Percentiles rank a stretch among this genome's conserved stretches.
phyloP scores from a whole-genome alignment of 768 basidiomycete genomes.

The Termitomyces sp. region DNA sequence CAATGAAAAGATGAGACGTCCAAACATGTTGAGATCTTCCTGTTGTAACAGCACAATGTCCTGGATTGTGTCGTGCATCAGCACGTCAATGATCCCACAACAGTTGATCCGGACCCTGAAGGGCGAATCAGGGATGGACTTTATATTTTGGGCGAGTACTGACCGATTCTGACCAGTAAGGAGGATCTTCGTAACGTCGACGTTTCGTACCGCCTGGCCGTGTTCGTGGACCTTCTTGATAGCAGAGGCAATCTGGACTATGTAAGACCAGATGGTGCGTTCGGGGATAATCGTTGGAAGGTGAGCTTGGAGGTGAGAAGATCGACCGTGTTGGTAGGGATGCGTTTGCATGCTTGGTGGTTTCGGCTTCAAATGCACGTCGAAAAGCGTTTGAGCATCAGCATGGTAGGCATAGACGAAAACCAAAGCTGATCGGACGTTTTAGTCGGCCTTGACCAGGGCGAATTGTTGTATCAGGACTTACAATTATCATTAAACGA shows the following conservation, averaged over 20 bases:
- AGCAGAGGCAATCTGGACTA: constrained; percentile 85
- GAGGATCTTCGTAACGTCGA: constrained; percentile 86
- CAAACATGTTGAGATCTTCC: constrained; percentile 87
- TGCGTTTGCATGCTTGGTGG: constrained; percentile 25
- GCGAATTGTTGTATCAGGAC: constrained; percentile 22
- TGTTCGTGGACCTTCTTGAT: constrained; percentile 83
- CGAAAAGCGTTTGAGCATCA: constrained; percentile 75
- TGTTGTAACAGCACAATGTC: constrained; percentile 66
- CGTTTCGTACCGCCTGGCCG: constrained; percentile 73
- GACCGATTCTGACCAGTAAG: constrained; percentile 89
- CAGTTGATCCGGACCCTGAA: constrained; percentile 79
- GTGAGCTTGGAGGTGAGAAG: constrained; percentile 21
- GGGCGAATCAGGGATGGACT: background rate
- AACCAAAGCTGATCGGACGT: constrained; percentile 63
- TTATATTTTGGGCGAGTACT: background rate
- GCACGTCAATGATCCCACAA: constrained; percentile 83
- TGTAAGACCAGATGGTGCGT: constrained; percentile 86
- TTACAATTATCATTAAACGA: constrained; percentile 90
- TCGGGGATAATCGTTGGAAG: constrained; percentile 56
- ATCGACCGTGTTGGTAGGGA: constrained; percentile 21
- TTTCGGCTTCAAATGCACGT: constrained; percentile 68
- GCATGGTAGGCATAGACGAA: constrained; percentile 91
- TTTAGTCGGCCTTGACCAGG: background rate
- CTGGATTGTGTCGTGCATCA: constrained; percentile 69
- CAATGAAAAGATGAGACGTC: constrained; percentile 76